These are phyloP conservation scores for Corylus americana DNA, from an alignment of 306 rosid genomes.

Conservation along the genomic window DNA sequence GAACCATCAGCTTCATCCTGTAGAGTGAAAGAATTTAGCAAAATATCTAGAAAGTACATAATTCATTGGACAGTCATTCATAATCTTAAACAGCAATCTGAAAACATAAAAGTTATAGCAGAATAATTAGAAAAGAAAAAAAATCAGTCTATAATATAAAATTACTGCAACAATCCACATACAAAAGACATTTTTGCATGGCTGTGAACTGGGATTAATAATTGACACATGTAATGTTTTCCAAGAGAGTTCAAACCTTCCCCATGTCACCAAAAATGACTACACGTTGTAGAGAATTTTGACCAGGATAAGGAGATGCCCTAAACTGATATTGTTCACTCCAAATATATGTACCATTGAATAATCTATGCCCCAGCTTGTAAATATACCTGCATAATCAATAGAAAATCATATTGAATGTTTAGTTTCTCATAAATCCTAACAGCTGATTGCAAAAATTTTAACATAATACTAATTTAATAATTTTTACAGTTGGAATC, in stretches of 20 bases:
- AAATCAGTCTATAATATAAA: background rate
- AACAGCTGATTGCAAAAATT: background rate
- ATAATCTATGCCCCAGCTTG: slow-evolving; percentile 76
- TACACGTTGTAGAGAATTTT: slow-evolving; percentile 80
- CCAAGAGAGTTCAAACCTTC: slow-evolving; percentile 57
- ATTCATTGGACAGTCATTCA: background rate
- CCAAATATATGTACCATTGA: slow-evolving; percentile 62
- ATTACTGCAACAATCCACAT: background rate
- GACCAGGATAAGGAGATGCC: slow-evolving; percentile 94
- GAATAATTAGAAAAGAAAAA: background rate
- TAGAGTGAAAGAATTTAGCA: slow-evolving; percentile 17
- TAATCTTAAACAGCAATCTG: background rate
- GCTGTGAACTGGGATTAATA: background rate
- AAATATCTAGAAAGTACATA: slow-evolving; percentile 11
- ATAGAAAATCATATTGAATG: background rate
- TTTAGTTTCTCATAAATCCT: background rate
- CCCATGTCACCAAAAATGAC: slow-evolving; percentile 97
- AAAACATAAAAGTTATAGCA: background rate
- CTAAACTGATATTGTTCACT: slow-evolving; percentile 70
- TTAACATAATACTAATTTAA: background rate
- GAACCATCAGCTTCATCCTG: slow-evolving; percentile 98
- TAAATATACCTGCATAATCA: slow-evolving; percentile 57
- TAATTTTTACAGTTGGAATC: background rate
- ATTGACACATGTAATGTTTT: background rate
- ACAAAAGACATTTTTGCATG: background rate